phyloP scores from a whole-genome alignment of 129 eudicot species.

The Saposhnikovia divaricata region DNA sequence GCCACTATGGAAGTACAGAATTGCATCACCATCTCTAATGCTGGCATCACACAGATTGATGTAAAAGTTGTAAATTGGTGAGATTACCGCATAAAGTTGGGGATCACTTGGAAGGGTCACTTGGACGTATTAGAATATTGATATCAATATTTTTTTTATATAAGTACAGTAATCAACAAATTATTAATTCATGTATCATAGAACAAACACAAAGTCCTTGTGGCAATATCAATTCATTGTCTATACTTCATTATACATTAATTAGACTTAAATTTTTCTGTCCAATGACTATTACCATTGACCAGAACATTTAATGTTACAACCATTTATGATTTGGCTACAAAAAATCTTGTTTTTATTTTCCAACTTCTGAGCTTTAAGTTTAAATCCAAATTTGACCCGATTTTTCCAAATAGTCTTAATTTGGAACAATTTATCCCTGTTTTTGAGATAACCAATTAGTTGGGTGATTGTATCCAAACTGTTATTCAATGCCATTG shows the following conservation, averaged over 20 bases:
- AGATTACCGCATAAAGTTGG: no score
- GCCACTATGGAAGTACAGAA: no score
- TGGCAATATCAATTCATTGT: neutral
- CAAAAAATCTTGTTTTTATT: neutral
- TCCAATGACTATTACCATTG: neutral
- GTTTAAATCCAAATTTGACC: neutral
- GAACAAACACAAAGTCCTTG: neutral
- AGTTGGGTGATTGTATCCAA: neutral
- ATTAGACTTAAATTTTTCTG: neutral
- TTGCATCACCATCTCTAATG: no score
- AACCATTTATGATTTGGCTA: neutral
- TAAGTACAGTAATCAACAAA: no score
- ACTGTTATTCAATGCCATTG: neutral
- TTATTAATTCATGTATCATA: neutral
- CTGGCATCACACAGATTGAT: no score
- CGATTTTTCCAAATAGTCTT: neutral
- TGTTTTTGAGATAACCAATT: neutral
- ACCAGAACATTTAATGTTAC: neutral
- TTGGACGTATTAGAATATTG: no score
- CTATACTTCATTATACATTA: neutral
- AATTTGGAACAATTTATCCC: neutral
- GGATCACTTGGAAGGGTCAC: no score
- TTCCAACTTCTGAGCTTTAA: no score
- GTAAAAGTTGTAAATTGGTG: no score
- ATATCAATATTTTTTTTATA: no score